Base-by-base conservation (phyloP, 116 monocot species). In the Thalassia testudinum region DNA sequence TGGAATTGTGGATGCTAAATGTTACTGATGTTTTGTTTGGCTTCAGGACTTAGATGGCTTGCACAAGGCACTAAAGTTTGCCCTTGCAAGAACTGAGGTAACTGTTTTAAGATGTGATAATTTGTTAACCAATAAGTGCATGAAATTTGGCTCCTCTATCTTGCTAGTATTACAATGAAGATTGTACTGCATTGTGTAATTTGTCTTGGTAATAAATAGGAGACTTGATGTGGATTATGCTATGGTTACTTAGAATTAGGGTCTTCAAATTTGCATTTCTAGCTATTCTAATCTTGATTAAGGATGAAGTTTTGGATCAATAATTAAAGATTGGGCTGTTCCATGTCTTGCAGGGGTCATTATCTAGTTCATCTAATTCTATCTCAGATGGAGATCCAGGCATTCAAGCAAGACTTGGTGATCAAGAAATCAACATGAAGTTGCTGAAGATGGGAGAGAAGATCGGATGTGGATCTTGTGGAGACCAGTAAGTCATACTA, bases 401-500 rank as follows among this genome's bases (percentile, higher is more conserved):
- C 21, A 43, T 83, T 23, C 79, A 80, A 67, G 53, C 72, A 42
- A 73, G 66, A 61, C 50, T 64, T 68, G 77, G 73, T 43, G 91
- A 73, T n/a, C 82, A 66, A 66, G 90, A 86, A 70, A 80, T 99
- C 52, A 77, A 99, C 52, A 71, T 66, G 67, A 72, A 64, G 53
- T 73, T 77, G 29, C 59, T 99, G 67, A 83, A 75, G 48, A 80
- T 83, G 64, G 99, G 73, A 57, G 90, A 78, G 51, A 99, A 80
- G 53, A 74, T 99, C 75, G 90, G 80, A 64, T 69, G 70, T 62
- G 99, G 99, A 66, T 82, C 90, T 65, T 86, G 82, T 78, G 99
- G 99, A 40, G 83, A 99, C 73, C 63, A 89, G 99, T 99, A 53
- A 90, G 99, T 80, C 2, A 38, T 21, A 10, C 3, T 34, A 34